A percentile compares a stretch with the other conserved stretches of the same genome.
phyloP scores from a whole-genome alignment of 202 grass and related monocot genomes.

The Schoenoplectus triqueter region DNA sequence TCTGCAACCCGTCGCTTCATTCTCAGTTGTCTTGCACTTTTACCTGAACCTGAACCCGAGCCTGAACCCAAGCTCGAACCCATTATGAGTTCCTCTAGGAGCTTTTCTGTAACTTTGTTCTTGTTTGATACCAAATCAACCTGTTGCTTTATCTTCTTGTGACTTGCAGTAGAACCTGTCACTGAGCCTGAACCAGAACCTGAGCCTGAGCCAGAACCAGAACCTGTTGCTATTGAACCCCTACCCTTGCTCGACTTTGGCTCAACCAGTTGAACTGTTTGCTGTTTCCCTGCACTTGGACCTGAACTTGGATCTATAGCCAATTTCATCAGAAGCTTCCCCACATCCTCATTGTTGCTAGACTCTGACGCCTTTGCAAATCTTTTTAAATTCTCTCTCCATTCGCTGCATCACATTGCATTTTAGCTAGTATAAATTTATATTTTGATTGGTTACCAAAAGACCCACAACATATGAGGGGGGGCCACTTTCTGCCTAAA shows the following conservation, averaged over 20 bases:
- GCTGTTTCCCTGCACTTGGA: background rate
- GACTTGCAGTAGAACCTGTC: background rate
- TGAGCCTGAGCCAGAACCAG: background rate
- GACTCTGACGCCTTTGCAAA: background rate
- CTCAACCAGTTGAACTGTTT: background rate
- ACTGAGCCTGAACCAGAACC: background rate
- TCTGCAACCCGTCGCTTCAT: constrained; percentile 23
- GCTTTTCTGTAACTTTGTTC: background rate
- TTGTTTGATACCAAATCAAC: background rate
- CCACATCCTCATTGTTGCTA: background rate
- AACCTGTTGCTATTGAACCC: background rate
- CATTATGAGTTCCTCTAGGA: background rate
- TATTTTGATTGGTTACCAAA: background rate
- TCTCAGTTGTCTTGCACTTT: constrained; percentile 11
- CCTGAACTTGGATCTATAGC: background rate
- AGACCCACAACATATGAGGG: background rate
- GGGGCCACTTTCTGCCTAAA: background rate
- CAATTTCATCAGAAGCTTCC: background rate
- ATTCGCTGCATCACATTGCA: background rate
- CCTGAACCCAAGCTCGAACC: background rate
- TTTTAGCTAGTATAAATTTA: background rate
- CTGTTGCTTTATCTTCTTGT: background rate
- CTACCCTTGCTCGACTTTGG: background rate
- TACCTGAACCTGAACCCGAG: background rate
- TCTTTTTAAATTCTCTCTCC: constrained; percentile 2